Evolutionary conservation across 1,284 basidiomycete genomes (phyloP).

Genomic region (Ceratobasidium theobromae): DNA sequence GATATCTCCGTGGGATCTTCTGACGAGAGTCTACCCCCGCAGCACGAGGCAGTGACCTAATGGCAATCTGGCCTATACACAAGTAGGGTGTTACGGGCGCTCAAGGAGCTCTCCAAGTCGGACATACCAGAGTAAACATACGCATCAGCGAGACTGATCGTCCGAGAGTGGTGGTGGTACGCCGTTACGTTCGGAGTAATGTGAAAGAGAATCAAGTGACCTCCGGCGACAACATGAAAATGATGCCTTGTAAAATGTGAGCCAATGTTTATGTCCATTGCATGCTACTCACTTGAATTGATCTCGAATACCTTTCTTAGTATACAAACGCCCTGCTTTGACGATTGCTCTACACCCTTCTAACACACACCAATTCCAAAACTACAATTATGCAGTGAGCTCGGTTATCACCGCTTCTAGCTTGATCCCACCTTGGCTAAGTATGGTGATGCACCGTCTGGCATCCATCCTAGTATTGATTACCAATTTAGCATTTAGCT

Average conservation of each 20-base stretch:
- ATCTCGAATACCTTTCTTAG: conserved; percentile 63
- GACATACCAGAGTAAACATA: conserved; percentile 63
- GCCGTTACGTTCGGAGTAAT: conserved; percentile 52
- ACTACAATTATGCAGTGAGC: conserved; percentile 51
- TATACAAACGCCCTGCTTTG: conserved; percentile 68
- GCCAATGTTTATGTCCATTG: not conserved
- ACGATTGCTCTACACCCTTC: conserved; percentile 72
- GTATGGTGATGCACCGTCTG: conserved; percentile 35
- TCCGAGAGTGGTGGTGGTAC: conserved; percentile 52
- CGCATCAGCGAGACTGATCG: conserved; percentile 66
- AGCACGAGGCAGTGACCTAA: conserved; percentile 53
- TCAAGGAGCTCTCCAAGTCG: not conserved
- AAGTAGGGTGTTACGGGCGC: not conserved
- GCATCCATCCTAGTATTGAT: conserved; percentile 24
- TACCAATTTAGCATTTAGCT: not conserved
- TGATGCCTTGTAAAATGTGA: conserved; percentile 51
- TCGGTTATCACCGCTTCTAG: too few species aligned
- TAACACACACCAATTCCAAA: conserved; percentile 81
- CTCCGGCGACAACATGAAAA: conserved; percentile 57
- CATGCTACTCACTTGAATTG: conserved; percentile 62
- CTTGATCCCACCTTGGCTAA: conserved; percentile 32
- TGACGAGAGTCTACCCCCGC: conserved; percentile 52
- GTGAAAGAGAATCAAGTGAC: conserved; percentile 63
- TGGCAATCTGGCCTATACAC: conserved; percentile 54
- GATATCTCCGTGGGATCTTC: conserved; percentile 66